Percentiles rank a stretch among this genome's conserved stretches.
These are phyloP conservation scores for Solanum verrucosum DNA, from an alignment of 257 asterid species.

Conservation along the genomic window DNA sequence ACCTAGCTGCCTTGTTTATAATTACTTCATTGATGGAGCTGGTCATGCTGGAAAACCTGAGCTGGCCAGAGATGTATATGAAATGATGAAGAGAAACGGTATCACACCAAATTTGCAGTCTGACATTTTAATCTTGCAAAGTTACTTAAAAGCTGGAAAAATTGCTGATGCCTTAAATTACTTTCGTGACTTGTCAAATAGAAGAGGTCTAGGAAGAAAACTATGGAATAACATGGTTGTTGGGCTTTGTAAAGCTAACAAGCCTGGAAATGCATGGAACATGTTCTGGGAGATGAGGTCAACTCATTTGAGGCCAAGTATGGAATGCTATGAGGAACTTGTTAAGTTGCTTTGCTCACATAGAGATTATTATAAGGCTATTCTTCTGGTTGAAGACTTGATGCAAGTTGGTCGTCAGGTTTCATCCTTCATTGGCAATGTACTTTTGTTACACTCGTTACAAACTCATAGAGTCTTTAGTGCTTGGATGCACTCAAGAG, in stretches of 20 bases:
- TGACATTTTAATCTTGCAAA: constrained; percentile 39
- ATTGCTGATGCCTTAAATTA: constrained; percentile 33
- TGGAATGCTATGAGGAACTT: constrained; percentile 72
- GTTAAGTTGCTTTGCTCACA: constrained; percentile 42
- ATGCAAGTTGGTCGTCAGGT: constrained; percentile 42
- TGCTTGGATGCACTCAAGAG: constrained; percentile 36
- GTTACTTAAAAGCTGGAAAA: constrained; percentile 37
- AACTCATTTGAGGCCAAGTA: constrained; percentile 33
- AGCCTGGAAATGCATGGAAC: constrained; percentile 33
- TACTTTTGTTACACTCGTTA: constrained; percentile 57
- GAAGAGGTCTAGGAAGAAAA: constrained; percentile 18
- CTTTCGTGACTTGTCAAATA: constrained; percentile 29
- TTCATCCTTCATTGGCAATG: constrained; percentile 72
- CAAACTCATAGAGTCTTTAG: constrained; percentile 21
- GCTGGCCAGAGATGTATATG: constrained; percentile 47
- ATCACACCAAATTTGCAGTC: constrained; percentile 22
- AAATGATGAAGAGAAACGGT: constrained; percentile 41
- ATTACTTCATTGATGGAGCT: constrained; percentile 73
- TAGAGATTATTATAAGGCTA: constrained; percentile 30
- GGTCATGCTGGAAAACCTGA: constrained; percentile 62
- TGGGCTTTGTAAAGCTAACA: constrained; percentile 53
- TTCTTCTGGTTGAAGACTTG: constrained; percentile 54
- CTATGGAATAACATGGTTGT: constrained; percentile 42
- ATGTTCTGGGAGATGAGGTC: constrained; percentile 40
- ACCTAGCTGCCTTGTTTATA: constrained; percentile 15